A percentile compares a stretch with the other conserved stretches of the same genome.
Conservation (phyloP, 495 filamentous ascomycete genomes). For the Platismatia glauca region DNA sequence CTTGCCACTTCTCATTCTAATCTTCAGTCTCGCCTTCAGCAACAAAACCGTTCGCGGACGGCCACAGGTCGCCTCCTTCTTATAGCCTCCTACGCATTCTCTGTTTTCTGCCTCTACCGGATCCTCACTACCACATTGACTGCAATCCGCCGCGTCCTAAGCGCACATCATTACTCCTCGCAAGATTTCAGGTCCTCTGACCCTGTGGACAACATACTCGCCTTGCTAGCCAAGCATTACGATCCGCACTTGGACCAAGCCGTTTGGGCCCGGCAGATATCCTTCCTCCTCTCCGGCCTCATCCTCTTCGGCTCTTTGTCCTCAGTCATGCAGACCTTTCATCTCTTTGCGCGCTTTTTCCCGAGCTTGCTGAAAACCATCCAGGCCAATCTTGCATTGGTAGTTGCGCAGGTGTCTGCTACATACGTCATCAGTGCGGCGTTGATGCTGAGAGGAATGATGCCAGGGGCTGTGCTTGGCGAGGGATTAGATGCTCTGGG, state of each 20-base stretch:
- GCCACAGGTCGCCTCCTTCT: conserved; percentile 49
- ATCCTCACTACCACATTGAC: conserved; percentile 38
- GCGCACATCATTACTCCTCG: conserved; percentile 23
- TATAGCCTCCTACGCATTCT: conserved; percentile 52
- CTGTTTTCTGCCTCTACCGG: conserved; percentile 57
- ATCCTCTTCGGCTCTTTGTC: conserved; percentile 70
- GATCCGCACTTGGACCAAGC: conserved; percentile 34
- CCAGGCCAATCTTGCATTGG: conserved; percentile 59
- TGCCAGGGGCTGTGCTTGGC: conserved; percentile 60
- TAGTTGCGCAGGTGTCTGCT: conserved; percentile 65
- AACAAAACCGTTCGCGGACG: conserved; percentile 54
- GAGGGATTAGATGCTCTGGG: conserved; percentile 64
- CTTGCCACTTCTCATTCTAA: conserved; percentile 51
- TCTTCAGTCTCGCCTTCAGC: conserved; percentile 48
- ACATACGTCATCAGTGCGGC: conserved; percentile 73
- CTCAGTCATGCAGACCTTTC: conserved; percentile 65
- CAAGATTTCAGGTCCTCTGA: conserved; percentile 21
- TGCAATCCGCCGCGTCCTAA: conserved; percentile 46
- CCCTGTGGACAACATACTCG: conserved; percentile 42
- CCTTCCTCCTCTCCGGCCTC: conserved; percentile 65
- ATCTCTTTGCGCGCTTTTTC: conserved; percentile 60
- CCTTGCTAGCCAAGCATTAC: conserved; percentile 26
- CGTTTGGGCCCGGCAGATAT: conserved; percentile 69
- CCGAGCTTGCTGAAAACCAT: conserved; percentile 52
- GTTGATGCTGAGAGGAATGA: conserved; percentile 60